Evolutionary conservation across 2,329 filamentous ascomycete species (phyloP).

Genomic region (Trichothecium sympodiale): DNA sequence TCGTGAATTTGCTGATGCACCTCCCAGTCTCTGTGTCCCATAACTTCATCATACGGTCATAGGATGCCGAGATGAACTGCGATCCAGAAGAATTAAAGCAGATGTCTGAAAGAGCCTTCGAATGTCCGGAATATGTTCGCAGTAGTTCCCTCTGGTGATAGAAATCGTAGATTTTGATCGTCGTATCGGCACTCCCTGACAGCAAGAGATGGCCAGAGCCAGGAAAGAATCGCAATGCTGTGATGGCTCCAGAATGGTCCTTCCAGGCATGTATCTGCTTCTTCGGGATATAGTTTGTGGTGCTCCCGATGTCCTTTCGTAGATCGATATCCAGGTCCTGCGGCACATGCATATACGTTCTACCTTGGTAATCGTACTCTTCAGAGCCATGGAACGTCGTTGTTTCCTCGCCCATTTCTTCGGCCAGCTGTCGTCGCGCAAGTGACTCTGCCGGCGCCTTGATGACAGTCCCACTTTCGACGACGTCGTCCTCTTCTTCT

Average conservation of each 20-base stretch:
- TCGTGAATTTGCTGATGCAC: constrained; percentile 80
- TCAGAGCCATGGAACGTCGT: constrained; percentile 76
- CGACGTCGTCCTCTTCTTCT: constrained; percentile 61
- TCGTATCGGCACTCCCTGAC: constrained; percentile 80
- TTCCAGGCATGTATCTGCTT: constrained; percentile 89
- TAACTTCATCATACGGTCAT: constrained; percentile 91
- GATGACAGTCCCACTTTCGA: constrained; percentile 53
- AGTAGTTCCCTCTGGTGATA: constrained; percentile 84
- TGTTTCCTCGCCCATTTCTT: constrained; percentile 60
- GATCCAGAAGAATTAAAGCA: constrained; percentile 75
- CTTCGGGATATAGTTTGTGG: constrained; percentile 89
- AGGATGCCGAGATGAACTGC: constrained; percentile 82
- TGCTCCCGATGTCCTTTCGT: constrained; percentile 65
- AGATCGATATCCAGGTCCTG: constrained; percentile 83
- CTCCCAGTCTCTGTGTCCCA: constrained; percentile 96
- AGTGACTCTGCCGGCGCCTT: constrained; percentile 43
- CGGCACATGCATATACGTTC: constrained; percentile 96
- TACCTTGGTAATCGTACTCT: constrained; percentile 84
- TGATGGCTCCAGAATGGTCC: constrained; percentile 72
- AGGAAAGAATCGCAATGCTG: constrained; percentile 83
- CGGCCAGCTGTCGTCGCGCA: constrained; percentile 44
- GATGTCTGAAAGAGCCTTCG: constrained; percentile 80
- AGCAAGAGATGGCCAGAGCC: constrained; percentile 77
- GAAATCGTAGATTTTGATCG: constrained; percentile 88
- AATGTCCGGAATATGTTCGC: constrained; percentile 84